Percentiles rank a stretch among this genome's conserved stretches.
These are phyloP conservation scores for Pseudogymnoascus sp. DNA, from an alignment of 2,329 filamentous ascomycete species.

Conservation along the genomic window DNA sequence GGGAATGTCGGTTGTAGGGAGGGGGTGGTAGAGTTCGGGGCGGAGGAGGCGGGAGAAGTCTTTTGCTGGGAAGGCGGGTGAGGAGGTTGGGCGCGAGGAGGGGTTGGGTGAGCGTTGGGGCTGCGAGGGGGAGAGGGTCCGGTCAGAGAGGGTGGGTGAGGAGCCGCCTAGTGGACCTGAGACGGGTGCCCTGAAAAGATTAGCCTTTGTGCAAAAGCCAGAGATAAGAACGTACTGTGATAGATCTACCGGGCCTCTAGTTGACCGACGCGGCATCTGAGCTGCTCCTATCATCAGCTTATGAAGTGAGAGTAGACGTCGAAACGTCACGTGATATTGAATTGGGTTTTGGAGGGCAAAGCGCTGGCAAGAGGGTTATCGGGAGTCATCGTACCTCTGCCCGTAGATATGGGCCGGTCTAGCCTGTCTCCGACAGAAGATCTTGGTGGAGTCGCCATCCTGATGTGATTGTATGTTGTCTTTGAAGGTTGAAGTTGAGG, in stretches of 20 bases:
- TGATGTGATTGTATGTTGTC: not conserved
- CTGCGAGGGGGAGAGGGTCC: conserved; percentile 21
- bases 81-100: conserved; percentile 25
- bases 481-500: not conserved
- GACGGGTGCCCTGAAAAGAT: conserved; percentile 15
- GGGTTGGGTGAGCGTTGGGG: conserved; percentile 20
- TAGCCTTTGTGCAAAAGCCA: conserved; percentile 9
- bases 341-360: not conserved
- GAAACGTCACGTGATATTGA: not conserved
- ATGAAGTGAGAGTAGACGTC: conserved; percentile 1
- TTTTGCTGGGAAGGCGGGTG: conserved; percentile 41
- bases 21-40: conserved; percentile 73
- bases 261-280: conserved; percentile 51
- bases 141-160: conserved; percentile 17
- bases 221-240: conserved; percentile 54
- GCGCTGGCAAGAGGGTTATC: not conserved
- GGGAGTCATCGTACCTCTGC: conserved; percentile 1
- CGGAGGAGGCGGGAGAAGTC: conserved; percentile 76
- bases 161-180: conserved; percentile 19
- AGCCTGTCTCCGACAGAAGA: not conserved
- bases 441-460: conserved; percentile 4
- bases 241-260: conserved; percentile 68
- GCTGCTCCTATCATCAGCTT: conserved; percentile 3
- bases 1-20: conserved; percentile 56
- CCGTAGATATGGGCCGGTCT: not conserved